These are phyloP conservation scores for Nakazawaea ernobii DNA, from an alignment of 805 yeast genomes.

Conservation along the genomic window DNA sequence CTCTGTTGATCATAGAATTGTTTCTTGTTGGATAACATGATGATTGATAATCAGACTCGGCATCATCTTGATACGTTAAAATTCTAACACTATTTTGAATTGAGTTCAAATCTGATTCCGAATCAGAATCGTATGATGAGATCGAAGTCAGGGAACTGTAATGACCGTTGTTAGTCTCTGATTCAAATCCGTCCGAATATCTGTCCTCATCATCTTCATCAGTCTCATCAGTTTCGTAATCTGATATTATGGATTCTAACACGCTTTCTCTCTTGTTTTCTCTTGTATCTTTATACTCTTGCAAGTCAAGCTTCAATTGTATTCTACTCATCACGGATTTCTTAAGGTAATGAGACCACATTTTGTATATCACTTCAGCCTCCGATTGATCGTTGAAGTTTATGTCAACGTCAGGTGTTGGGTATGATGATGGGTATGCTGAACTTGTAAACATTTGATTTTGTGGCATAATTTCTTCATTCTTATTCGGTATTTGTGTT, in stretches of 20 bases:
- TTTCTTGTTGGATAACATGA: conserved; percentile 10
- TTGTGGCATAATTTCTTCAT: background rate
- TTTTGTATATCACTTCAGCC: background rate
- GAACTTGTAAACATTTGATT: background rate
- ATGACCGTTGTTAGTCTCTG: background rate
- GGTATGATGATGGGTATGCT: background rate
- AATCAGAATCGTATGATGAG: background rate
- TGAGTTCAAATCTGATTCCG: background rate
- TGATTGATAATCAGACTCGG: conserved; percentile 2
- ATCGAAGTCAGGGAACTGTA: conserved; percentile 5
- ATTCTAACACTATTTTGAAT: background rate
- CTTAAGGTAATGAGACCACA: conserved; percentile 9
- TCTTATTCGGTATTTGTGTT: background rate
- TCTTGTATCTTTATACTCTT: conserved; percentile 4
- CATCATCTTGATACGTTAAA: too few relatives aligned
- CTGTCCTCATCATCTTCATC: conserved; percentile 1
- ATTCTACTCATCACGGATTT: conserved; percentile 6
- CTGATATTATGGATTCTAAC: conserved; percentile 8
- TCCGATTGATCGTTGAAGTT: background rate
- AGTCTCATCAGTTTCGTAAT: conserved; percentile 1
- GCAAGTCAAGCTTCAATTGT: conserved; percentile 7
- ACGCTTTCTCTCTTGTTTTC: conserved; percentile 6
- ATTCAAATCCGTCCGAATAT: conserved; percentile 1
- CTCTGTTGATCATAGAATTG: background rate
- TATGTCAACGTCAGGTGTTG: conserved; percentile 4